These are phyloP conservation scores for Camellia lanceoleosa DNA, from an alignment of 148 eudicot genomes.

Conservation along the genomic window DNA sequence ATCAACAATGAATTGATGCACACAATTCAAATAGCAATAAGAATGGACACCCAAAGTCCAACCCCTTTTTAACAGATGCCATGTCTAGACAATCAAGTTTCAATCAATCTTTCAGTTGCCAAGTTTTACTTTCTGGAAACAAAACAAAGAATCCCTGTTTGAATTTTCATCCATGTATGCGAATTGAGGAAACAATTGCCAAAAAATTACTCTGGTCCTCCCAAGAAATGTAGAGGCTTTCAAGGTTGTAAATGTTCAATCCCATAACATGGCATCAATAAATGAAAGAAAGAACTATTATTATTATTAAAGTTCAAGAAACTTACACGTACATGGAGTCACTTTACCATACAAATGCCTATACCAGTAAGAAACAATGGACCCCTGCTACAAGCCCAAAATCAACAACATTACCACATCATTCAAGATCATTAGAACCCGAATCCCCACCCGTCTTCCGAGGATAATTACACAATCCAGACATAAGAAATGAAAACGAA, in stretches of 20 bases:
- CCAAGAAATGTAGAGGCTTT: too few relatives aligned
- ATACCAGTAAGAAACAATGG: background rate
- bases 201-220: too few relatives aligned
- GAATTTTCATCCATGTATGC: too few relatives aligned
- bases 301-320: conserved; percentile 31
- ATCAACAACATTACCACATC: conserved; percentile 17
- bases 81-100: too few relatives aligned
- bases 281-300: background rate
- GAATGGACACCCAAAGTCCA: too few relatives aligned
- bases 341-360: background rate
- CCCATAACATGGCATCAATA: background rate
- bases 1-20: too few relatives aligned
- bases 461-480: conserved; percentile 34
- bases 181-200: too few relatives aligned
- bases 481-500: conserved; percentile 63
- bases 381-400: background rate
- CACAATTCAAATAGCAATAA: too few relatives aligned
- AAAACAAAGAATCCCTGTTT: too few relatives aligned
- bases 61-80: too few relatives aligned
- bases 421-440: conserved; percentile 42
- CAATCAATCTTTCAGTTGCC: too few relatives aligned
- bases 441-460: conserved; percentile 47
- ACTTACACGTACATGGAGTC: conserved; percentile 27
- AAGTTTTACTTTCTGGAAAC: too few relatives aligned
- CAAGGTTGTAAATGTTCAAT: background rate